Conservation (phyloP, 1,139 yeast species). For the Ogataea hybrid region DNA sequence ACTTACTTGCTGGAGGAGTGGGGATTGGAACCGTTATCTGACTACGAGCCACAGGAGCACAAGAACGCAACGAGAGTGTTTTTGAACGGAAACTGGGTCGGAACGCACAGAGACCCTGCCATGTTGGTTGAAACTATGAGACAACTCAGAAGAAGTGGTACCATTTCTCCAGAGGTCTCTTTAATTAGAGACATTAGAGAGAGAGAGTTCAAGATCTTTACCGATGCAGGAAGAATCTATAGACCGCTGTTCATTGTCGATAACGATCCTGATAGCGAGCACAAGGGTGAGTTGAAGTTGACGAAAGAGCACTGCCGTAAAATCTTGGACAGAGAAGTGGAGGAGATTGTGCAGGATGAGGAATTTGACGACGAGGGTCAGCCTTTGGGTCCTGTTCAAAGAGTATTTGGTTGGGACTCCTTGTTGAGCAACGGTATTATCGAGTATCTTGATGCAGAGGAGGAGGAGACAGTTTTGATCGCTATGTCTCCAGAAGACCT, state of each 20-base stretch:
- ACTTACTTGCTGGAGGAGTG: constrained; percentile 93
- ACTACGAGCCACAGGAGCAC: constrained; percentile 88
- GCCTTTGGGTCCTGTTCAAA: constrained; percentile 34
- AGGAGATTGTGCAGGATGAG: constrained; percentile 42
- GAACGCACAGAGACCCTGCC: constrained; percentile 96
- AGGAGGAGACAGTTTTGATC: constrained; percentile 96
- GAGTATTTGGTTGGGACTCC: constrained; percentile 78
- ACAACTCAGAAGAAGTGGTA: constrained; percentile 91
- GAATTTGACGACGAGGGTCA: constrained; percentile 57
- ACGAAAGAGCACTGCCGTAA: constrained; percentile 80
- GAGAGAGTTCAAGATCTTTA: constrained; percentile 90
- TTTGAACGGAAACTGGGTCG: constrained; percentile 99
- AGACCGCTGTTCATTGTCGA: constrained; percentile 91
- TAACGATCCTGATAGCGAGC: constrained; percentile 71
- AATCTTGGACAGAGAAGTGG: constrained; percentile 62
- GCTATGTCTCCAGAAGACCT: constrained; percentile 99
- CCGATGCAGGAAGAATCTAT: constrained; percentile 98
- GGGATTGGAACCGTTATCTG: constrained; percentile 99
- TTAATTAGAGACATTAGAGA: constrained; percentile 96
- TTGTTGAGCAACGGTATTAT: constrained; percentile 83
- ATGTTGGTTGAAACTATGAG: constrained; percentile 88
- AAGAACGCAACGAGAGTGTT: constrained; percentile 93
- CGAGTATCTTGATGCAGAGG: constrained; percentile 96
- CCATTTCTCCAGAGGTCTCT: constrained; percentile 93
- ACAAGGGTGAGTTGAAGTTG: constrained; percentile 76